Evolutionary conservation across 192 early-diverging fungal genomes (phyloP), one percentile per base, ranked within the genome.

Genomic region (Linnemannia hyalina): DNA sequence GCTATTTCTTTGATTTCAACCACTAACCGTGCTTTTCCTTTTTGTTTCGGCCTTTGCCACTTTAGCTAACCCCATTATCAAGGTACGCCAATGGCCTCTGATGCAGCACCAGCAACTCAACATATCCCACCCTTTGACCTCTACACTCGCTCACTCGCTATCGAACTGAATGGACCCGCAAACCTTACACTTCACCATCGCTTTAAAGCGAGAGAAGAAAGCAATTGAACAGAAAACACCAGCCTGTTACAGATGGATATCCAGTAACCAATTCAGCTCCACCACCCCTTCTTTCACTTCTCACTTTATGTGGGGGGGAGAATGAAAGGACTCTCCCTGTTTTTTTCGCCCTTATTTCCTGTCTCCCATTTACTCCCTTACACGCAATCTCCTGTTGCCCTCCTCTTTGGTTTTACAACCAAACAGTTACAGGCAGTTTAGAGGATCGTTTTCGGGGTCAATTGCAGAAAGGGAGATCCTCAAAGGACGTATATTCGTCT

Each of bases 251-350:
- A 32, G 57, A 60, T 65, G 29, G 29, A 60, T 26, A 65, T 23
- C 11, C 29, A 65, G 26, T 26, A 52, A 49, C 26, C 60, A 63
- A 32, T 3, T 65, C 60, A 10, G 32, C 60, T 29, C 60, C 55
- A n/a, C 55, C 55, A 65, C 60, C 26, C 29, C 11, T 44, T 41
- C 26, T 16, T 74, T 55, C 11, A n/a, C 32, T 36, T 20, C 49
- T 29, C 41, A 41, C 46, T 75, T 57, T 49, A 52, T 42, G 32
- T 8, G 22, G 5, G 11, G 40, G 11, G 40, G 10, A 75, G 35
- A 55, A 57, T 38, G 22, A 55, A 36, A 49, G n/a, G 47, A 35
- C 49, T 54, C 73, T 75, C 60, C 29, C 60, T 65, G 29, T 71
- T 71, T 71, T 71, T 71, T 23, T 36, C 36, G 40, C 22, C 16